These are phyloP conservation scores for Strobilomyces echinocephalus DNA, from an alignment of 768 basidiomycete species.

Conservation along the genomic window DNA sequence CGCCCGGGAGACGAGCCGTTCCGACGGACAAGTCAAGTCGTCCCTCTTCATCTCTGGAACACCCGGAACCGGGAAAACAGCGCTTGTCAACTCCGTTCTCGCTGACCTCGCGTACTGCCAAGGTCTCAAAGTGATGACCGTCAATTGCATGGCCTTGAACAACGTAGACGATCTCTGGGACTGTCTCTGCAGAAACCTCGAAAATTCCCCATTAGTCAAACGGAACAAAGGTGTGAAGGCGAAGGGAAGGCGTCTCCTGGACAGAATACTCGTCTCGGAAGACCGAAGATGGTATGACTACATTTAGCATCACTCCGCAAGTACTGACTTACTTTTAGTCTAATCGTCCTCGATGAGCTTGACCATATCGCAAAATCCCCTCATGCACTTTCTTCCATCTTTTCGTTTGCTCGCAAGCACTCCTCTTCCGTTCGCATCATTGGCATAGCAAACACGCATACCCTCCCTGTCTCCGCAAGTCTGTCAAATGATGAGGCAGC, in stretches of 20 bases:
- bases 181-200: conserved; percentile 55
- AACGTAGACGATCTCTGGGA: conserved; percentile 69
- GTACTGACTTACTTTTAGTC: conserved; percentile 36
- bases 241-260: conserved; percentile 47
- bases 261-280: conserved; percentile 39
- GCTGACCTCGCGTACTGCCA: conserved; percentile 34
- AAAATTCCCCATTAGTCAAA: conserved; percentile 32
- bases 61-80: conserved; percentile 91
- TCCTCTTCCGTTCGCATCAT: conserved; percentile 59
- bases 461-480: conserved; percentile 57
- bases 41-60: conserved; percentile 88
- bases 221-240: conserved; percentile 34
- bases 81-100: conserved; percentile 68
- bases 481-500: conserved; percentile 34
- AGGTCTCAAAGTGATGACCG: conserved; percentile 46
- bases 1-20: conserved; percentile 37
- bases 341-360: conserved; percentile 82
- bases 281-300: conserved; percentile 48
- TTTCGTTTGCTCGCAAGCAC: conserved; percentile 58
- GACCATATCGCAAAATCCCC: conserved; percentile 70
- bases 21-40: conserved; percentile 26
- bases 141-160: conserved; percentile 81
- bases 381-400: conserved; percentile 57
- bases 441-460: conserved; percentile 88
- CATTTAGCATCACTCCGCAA: conserved; percentile 5